These are phyloP conservation scores for Penicillium atrosanguineum DNA, from an alignment of 495 filamentous ascomycete genomes.

Conservation along the genomic window DNA sequence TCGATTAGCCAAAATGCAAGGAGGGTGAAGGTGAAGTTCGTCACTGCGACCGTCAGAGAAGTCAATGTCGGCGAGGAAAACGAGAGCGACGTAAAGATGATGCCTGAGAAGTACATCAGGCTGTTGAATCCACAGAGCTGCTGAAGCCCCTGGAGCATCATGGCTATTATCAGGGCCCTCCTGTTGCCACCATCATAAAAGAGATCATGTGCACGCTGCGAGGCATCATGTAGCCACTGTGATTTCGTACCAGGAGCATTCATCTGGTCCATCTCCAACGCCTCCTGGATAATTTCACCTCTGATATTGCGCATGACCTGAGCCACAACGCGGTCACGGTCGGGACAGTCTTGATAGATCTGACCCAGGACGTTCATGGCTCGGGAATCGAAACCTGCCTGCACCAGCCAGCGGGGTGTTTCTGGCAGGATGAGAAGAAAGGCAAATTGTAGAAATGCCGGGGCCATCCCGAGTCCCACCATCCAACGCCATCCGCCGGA, in stretches of 20 bases:
- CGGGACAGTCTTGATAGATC: conserved; percentile 57
- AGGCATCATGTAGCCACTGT: conserved; percentile 31
- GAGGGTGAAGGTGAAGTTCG: conserved; percentile 80
- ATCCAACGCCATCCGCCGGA: conserved; percentile 82
- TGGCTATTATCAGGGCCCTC: conserved; percentile 78
- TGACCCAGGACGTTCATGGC: conserved; percentile 62
- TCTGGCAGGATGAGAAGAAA: conserved; percentile 73
- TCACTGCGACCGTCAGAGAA: conserved; percentile 74
- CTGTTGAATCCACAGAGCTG: conserved; percentile 92
- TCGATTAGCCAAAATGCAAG: conserved; percentile 78
- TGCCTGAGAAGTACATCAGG: conserved; percentile 94
- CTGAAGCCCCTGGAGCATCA: conserved; percentile 82
- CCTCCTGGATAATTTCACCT: conserved; percentile 66
- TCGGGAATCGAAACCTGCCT: conserved; percentile 54
- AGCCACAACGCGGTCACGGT: conserved; percentile 47
- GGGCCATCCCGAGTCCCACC: conserved; percentile 79
- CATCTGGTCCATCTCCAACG: conserved; percentile 36
- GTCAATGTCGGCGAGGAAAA: conserved; percentile 80
- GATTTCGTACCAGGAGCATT: conserved; percentile 14
- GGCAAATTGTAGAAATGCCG: conserved; percentile 66
- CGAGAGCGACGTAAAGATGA: conserved; percentile 77
- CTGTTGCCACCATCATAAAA: conserved; percentile 62
- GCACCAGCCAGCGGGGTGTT: conserved; percentile 82
- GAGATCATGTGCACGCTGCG: conserved; percentile 51
- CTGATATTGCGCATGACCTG: conserved; percentile 62